Percentiles rank a stretch among this genome's conserved stretches.
Evolutionary conservation across 2,329 filamentous ascomycete species (phyloP).

Genomic region (Calonectria fujianensis): DNA sequence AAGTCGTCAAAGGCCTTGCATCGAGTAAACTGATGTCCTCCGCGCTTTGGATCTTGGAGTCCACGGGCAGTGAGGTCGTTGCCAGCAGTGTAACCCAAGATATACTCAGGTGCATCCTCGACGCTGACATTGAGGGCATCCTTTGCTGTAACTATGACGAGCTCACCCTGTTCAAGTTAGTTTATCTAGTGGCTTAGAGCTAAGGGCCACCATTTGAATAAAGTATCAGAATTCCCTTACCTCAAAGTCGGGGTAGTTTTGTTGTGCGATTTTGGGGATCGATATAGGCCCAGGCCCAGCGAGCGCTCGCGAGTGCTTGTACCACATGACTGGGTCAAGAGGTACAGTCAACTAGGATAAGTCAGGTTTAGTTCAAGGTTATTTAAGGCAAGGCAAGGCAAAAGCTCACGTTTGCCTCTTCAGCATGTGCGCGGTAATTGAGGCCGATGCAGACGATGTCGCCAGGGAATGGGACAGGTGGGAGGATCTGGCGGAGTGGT

Average conservation of each 20-base stretch:
- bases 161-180: constrained; percentile 3
- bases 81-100: not conserved
- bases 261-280: not conserved
- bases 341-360: not conserved
- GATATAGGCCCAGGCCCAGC: not conserved
- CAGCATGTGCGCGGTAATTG: constrained; percentile 16
- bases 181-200: no score
- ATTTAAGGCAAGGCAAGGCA: no score
- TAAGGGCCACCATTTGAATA: not conserved
- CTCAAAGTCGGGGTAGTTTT: not conserved
- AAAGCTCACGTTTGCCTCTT: constrained; percentile 1
- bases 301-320: constrained; percentile 4
- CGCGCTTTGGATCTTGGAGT: constrained; percentile 11
- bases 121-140: constrained; percentile 11
- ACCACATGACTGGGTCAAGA: constrained; percentile 18
- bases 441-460: constrained; percentile 24
- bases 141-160: not conserved
- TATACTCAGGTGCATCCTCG: not conserved
- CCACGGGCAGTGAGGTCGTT: constrained; percentile 1
- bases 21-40: constrained; percentile 5
- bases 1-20: constrained; percentile 19
- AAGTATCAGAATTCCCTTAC: not conserved
- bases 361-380: not conserved
- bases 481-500: not conserved
- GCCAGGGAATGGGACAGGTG: not conserved